Conservation (phyloP, 768 basidiomycete genomes). For the Saitozyma sp. region DNA sequence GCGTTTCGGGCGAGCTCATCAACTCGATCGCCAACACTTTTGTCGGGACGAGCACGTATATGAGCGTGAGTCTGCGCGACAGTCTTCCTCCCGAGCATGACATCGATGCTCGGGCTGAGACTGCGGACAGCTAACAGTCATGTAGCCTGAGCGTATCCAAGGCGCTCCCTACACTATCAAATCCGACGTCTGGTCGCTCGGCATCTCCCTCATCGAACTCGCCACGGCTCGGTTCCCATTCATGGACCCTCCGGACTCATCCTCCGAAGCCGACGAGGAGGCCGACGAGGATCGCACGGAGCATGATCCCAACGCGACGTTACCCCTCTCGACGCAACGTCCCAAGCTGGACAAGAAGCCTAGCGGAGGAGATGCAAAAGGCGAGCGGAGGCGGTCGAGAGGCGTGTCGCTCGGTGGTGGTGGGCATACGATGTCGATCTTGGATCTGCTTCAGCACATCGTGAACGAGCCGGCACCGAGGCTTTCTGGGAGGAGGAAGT, state of each 20-base stretch:
- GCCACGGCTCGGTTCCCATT: slow-evolving; percentile 97
- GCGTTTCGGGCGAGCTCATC: slow-evolving; percentile 96
- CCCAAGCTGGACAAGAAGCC: slow-evolving; percentile 41
- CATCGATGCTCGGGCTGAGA: neutral
- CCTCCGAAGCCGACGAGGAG: slow-evolving; percentile 18
- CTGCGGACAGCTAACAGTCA: slow-evolving; percentile 10
- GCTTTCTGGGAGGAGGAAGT: slow-evolving; percentile 64
- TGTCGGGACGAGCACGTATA: slow-evolving; percentile 97
- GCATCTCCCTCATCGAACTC: slow-evolving; percentile 94
- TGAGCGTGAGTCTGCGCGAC: slow-evolving; percentile 70
- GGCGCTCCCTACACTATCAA: slow-evolving; percentile 98
- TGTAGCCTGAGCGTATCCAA: slow-evolving; percentile 96
- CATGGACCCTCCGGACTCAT: slow-evolving; percentile 55
- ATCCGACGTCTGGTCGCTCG: slow-evolving; percentile 98
- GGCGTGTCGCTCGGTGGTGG: slow-evolving; percentile 93
- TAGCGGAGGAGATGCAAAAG: slow-evolving; percentile 58
- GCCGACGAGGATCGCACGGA: slow-evolving; percentile 6
- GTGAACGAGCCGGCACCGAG: slow-evolving; percentile 96
- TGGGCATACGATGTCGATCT: slow-evolving; percentile 95
- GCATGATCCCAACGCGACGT: slow-evolving; percentile 38
- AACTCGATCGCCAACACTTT: slow-evolving; percentile 99
- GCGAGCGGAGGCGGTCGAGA: slow-evolving; percentile 78
- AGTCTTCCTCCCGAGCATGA: neutral
- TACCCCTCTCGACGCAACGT: slow-evolving; percentile 31
- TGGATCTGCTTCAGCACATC: slow-evolving; percentile 95